Evolutionary conservation across 805 yeast species (phyloP), one percentile per base, ranked within the genome.

Genomic region (Tetrapisispora arboricola): DNA sequence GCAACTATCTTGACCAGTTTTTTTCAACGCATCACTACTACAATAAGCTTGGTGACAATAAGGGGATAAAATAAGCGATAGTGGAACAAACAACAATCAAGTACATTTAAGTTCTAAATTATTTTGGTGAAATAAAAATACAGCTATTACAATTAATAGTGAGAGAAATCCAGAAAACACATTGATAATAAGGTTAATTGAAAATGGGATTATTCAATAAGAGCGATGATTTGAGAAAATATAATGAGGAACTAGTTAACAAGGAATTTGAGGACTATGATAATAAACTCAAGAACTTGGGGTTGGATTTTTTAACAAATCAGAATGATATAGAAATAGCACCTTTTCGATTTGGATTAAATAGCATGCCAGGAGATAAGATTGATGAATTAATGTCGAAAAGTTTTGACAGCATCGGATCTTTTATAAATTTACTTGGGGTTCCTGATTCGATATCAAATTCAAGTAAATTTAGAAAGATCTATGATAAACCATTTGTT

Each of bases 161-260:
- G n/a, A n/a, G n/a, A n/a, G n/a, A n/a, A n/a, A n/a, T n/a, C n/a
- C n/a, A n/a, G n/a, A n/a, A n/a, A n/a, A n/a, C n/a, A n/a, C n/a
- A n/a, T n/a, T n/a, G n/a, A n/a, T n/a, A n/a, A 31, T 31, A 18
- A 25, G 2, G 2, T 4, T 21, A 13, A 10, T 16, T 3, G 24
- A 31, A 4, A 25, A 38, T 39, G 42, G 42, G 42, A 15, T 3
- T 39, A 3, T 39, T 16, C 13, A 22, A 33, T 13, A 33, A 33
- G 15, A 22, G 28, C 26, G 34, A 39, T 16, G 32, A 39, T 39
- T 10, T 33, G 4, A 20, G 8, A 1, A 21, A 27, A 5, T 17
- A 17, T 12, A 39, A 39, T 28, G 32, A 33, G 8, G 4, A 17
- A 2, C 1, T 33, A 2, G 37, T 30, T 1, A 16, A 33, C 4